phyloP scores from a whole-genome alignment of 2,329 filamentous ascomycete genomes.

The Bipolaris victoriae region DNA sequence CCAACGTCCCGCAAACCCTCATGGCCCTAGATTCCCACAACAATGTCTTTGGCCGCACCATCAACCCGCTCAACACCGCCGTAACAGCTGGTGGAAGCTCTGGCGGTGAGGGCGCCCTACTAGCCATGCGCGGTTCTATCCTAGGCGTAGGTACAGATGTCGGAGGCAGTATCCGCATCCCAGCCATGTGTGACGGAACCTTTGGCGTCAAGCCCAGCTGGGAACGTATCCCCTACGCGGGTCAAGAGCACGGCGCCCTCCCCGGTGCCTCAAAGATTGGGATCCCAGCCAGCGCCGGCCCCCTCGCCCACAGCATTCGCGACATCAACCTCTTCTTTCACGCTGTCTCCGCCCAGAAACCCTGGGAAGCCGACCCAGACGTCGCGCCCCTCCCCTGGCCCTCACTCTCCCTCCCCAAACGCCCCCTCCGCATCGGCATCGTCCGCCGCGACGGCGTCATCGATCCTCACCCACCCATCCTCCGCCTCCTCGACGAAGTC shows the following conservation, averaged over 20 bases:
- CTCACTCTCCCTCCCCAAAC: conserved; percentile 26
- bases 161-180: conserved; percentile 60
- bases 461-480: conserved; percentile 60
- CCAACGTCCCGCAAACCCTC: conserved; percentile 62
- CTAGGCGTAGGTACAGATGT: conserved; percentile 63
- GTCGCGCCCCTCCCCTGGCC: conserved; percentile 51
- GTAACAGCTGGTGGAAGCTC: conserved; percentile 60
- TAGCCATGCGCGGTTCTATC: conserved; percentile 56
- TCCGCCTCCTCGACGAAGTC: conserved; percentile 55
- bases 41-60: conserved; percentile 54
- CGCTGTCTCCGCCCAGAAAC: conserved; percentile 58
- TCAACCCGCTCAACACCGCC: conserved; percentile 57
- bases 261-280: conserved; percentile 56
- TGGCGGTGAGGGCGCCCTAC: conserved; percentile 60
- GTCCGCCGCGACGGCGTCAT: conserved; percentile 59
- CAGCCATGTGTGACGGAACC: conserved; percentile 57
- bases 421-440: conserved; percentile 55
- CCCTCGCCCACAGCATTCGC: conserved; percentile 55
- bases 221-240: conserved; percentile 59
- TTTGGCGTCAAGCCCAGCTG: conserved; percentile 56
- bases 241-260: conserved; percentile 57
- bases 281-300: conserved; percentile 55
- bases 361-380: conserved; percentile 58
- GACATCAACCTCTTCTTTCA: conserved; percentile 62
- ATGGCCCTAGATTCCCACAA: conserved; percentile 61